Evolutionary conservation across 441 rosid species (phyloP), one percentile per base, ranked within the genome.

Genomic region (Gossypium trilobum): DNA sequence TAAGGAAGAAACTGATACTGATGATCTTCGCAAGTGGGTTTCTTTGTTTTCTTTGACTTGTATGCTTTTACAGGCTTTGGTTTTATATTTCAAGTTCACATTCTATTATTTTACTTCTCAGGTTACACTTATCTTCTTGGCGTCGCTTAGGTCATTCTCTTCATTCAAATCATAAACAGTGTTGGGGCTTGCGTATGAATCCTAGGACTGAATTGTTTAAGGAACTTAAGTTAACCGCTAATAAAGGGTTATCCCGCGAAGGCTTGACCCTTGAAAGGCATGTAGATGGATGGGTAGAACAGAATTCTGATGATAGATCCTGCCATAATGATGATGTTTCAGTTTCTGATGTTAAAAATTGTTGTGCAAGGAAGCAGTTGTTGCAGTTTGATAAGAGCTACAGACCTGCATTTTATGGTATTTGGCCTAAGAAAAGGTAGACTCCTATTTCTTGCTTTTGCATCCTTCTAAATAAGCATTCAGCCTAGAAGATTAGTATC

Each of bases 41-140:
- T 13, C 20, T 55, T 36, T 54, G 4, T 63, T 22, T 25, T 36
- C 33, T 23, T 19, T 17, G 3, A 33, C 9, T 14, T 50, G 44
- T 13, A 46, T 5, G 16, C 54, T 48, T 76, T 69, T 46, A 67
- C 73, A 68, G 56, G 13, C 42, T 59, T 74, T 55, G 25, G 46
- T 63, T 22, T 16, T 58, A 59, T 4, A 2, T 61, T 11, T 50
- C 65, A 51, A 60, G 42, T 61, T 51, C 42, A 72, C 50, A 17
- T 62, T 62, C 14, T 59, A 2, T 0, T 17, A 22, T 75, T 73
- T 56, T 59, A 63, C 19, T 79, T 83, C 74, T 61, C 80, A 95
- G 97, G 86, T 79, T 73, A 54, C 97, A 90, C 73, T 73, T 88
- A 60, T 73, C 91, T 77, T 85, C 91, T 64, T 92, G 99, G 99